These are phyloP conservation scores for Kazachstania psychrophila DNA, from an alignment of 805 yeast species.

Conservation along the genomic window DNA sequence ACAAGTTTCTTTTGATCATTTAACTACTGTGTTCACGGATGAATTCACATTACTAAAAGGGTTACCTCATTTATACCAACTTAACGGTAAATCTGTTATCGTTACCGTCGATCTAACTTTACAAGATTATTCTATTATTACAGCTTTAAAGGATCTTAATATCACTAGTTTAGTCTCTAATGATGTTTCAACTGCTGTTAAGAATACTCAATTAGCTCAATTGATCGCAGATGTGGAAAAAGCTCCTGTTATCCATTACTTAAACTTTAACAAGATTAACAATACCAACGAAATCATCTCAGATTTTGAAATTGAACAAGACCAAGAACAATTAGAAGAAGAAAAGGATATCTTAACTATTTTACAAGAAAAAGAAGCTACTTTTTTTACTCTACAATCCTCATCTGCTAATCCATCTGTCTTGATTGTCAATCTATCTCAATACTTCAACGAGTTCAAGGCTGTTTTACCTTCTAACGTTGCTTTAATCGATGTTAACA, in stretches of 20 bases:
- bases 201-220: constrained; percentile 50
- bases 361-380: background rate
- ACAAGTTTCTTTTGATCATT: constrained; percentile 11
- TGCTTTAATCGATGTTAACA: constrained; percentile 45
- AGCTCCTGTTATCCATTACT: constrained; percentile 67
- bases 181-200: constrained; percentile 42
- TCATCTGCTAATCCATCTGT: background rate
- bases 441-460: constrained; percentile 38
- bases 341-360: background rate
- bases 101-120: constrained; percentile 50
- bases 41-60: constrained; percentile 47
- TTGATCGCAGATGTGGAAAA: constrained; percentile 40
- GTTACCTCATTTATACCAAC: constrained; percentile 46
- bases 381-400: background rate
- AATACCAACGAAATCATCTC: background rate
- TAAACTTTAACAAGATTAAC: constrained; percentile 16
- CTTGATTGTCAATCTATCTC: constrained; percentile 47
- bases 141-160: constrained; percentile 66
- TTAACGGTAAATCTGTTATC: constrained; percentile 40
- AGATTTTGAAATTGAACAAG: background rate
- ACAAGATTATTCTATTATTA: constrained; percentile 57
- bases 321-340: background rate
- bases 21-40: constrained; percentile 42
- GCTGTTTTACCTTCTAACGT: constrained; percentile 27
- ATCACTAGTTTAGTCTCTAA: constrained; percentile 62